These are phyloP conservation scores for Vigna radiata DNA, from an alignment of 306 rosid species.

Conservation along the genomic window DNA sequence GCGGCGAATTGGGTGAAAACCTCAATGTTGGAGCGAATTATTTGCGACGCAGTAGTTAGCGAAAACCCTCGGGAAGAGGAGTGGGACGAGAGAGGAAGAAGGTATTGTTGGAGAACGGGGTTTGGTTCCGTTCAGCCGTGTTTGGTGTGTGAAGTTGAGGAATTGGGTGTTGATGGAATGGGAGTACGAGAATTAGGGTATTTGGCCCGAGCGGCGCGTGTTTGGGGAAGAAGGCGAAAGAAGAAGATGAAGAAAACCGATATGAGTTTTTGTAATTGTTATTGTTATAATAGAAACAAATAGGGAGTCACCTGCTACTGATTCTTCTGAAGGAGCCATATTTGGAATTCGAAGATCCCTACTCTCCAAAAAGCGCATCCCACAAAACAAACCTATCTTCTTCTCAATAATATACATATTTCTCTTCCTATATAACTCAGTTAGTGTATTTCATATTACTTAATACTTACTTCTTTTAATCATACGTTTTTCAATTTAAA, in stretches of 20 bases:
- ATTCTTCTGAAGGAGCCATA: constrained; percentile 42
- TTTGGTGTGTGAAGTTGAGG: neutral
- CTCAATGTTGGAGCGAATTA: neutral
- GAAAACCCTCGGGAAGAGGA: neutral
- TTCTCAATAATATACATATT: neutral
- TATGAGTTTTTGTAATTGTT: neutral
- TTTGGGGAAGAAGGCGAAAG: constrained; percentile 16
- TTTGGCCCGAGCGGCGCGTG: constrained; percentile 24
- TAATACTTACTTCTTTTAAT: too few relatives aligned
- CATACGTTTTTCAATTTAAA: too few relatives aligned
- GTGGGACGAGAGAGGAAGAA: constrained; percentile 3
- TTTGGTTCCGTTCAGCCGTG: neutral
- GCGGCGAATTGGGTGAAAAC: constrained; percentile 11
- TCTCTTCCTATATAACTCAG: too few relatives aligned
- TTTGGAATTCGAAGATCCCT: constrained; percentile 35
- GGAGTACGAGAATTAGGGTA: neutral
- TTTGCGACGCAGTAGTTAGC: neutral
- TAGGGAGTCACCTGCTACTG: constrained; percentile 35
- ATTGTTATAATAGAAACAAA: constrained; percentile 4
- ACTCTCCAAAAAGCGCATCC: neutral
- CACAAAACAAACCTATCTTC: neutral
- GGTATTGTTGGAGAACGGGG: neutral
- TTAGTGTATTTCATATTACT: too few relatives aligned
- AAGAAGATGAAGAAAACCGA: neutral
- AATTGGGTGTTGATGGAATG: neutral